phyloP scores from a whole-genome alignment of 768 basidiomycete species.

The Tephrocybe sp. region DNA sequence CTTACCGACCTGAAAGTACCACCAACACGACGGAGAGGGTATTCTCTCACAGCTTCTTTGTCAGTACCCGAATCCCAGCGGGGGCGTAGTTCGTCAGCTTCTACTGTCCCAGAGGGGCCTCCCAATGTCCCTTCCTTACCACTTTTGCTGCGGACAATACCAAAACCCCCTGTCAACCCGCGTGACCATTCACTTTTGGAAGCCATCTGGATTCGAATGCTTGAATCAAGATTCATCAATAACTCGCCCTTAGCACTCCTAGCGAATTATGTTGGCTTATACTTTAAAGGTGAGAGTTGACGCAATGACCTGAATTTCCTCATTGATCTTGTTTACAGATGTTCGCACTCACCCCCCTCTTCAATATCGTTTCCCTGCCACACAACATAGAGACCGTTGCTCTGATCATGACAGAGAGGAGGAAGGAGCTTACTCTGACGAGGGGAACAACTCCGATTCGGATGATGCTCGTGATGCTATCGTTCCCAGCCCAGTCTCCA shows the following conservation, averaged over 20 bases:
- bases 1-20: neutral
- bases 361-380: conserved; percentile 55
- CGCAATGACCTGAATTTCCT: neutral
- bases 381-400: conserved; percentile 18
- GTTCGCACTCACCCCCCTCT: conserved; percentile 68
- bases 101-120: neutral
- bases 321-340: conserved; percentile 35
- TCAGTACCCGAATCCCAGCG: conserved; percentile 8
- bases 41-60: conserved; percentile 14
- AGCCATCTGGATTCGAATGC: conserved; percentile 66
- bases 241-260: conserved; percentile 61
- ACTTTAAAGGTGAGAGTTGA: conserved; percentile 55
- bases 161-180: conserved; percentile 52
- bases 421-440: conserved; percentile 9
- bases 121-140: conserved; percentile 5
- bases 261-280: conserved; percentile 52
- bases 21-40: conserved; percentile 15
- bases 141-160: conserved; percentile 34
- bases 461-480: conserved; percentile 39
- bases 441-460: conserved; percentile 26
- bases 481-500: conserved; percentile 26
- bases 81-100: conserved; percentile 1
- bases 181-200: conserved; percentile 68
- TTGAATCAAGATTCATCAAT: conserved; percentile 69
- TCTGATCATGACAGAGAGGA: conserved; percentile 1